Base-by-base conservation (phyloP, 371 early-diverging fungal species). In the Mortierella sp. region DNA sequence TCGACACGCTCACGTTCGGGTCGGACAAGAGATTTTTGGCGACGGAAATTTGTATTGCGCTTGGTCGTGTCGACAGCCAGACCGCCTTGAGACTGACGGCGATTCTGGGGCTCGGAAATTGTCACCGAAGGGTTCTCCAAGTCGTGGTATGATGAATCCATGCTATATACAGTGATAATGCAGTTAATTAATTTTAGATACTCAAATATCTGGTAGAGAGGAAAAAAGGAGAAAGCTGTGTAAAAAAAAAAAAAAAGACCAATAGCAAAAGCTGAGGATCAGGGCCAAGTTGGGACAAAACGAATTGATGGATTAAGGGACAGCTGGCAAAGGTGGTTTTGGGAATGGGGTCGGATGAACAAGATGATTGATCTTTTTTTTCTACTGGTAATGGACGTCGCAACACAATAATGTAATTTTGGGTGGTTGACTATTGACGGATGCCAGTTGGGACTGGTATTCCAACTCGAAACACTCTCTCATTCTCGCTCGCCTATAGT, bases 1-100 rank as follows among this genome's bases (percentile, higher is more conserved):
- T 88, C 88, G 16, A 88, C 85, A 24, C 91, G 84, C 63, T 89
- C 92, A 58, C 93, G 87, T 73, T 92, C 94, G 41, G 94, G 92
- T 52, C 93, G 86, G 48, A 92, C 90, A 40, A 93, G 88, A 32
- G 93, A 92, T 74, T 89, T 91, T 70, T 87, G 87, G 53, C 91
- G 87, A 24, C 72, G 72, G 24, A 81, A 75, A 32, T 72, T 76
- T 11, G 72, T 41, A 32, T 66, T 9, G 79, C 71, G 76, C 16
- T 57, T 63, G 13, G 13, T 65, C 63, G 76, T 67, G 62, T 74
- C 83, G 61, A 73, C 63, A 24, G 63, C 72, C 58, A 76, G 40
- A 19, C 69, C 76, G 57, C 67, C 69, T 24, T 68, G 72, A 36
- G 82, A 76, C 65, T 67, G 79, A 40, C 76, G 84, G 63, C 70